phyloP scores from a whole-genome alignment of 768 basidiomycete species.

The Auriculariales sp. region DNA sequence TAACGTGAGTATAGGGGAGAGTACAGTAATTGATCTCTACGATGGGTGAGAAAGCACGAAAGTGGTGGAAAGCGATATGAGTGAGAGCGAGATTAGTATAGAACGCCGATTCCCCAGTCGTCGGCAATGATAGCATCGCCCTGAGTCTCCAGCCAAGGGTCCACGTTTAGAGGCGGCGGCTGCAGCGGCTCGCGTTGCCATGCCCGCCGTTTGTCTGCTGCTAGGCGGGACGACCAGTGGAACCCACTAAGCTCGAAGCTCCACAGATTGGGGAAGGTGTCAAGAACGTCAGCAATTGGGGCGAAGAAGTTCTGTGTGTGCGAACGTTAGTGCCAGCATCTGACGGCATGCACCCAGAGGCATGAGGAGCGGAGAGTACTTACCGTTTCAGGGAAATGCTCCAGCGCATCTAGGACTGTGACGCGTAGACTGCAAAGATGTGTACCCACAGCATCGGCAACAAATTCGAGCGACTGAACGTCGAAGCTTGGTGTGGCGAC shows the following conservation, averaged over 20 bases:
- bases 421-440: slow-evolving; percentile 52
- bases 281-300: slow-evolving; percentile 40
- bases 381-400: slow-evolving; percentile 2
- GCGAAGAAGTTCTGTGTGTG: slow-evolving; percentile 41
- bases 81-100: too few species aligned
- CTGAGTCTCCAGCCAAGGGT: too few species aligned
- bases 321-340: slow-evolving; percentile 23
- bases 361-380: neutral
- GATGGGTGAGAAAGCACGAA: too few species aligned
- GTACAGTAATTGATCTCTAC: too few species aligned
- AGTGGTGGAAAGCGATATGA: too few species aligned
- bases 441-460: slow-evolving; percentile 38
- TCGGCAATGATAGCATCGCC: too few species aligned
- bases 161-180: too few species aligned
- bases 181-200: neutral
- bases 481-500: slow-evolving; percentile 46
- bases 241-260: slow-evolving; percentile 65
- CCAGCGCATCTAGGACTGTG: slow-evolving; percentile 21
- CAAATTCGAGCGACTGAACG: slow-evolving; percentile 37
- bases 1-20: too few species aligned
- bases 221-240: slow-evolving; percentile 49
- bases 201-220: slow-evolving; percentile 9
- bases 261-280: slow-evolving; percentile 43
- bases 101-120: too few species aligned
- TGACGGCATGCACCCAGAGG: slow-evolving; percentile 19